These are phyloP conservation scores for Aspergillus puulaauensis DNA, from an alignment of 2,329 filamentous ascomycete genomes.

Conservation along the genomic window DNA sequence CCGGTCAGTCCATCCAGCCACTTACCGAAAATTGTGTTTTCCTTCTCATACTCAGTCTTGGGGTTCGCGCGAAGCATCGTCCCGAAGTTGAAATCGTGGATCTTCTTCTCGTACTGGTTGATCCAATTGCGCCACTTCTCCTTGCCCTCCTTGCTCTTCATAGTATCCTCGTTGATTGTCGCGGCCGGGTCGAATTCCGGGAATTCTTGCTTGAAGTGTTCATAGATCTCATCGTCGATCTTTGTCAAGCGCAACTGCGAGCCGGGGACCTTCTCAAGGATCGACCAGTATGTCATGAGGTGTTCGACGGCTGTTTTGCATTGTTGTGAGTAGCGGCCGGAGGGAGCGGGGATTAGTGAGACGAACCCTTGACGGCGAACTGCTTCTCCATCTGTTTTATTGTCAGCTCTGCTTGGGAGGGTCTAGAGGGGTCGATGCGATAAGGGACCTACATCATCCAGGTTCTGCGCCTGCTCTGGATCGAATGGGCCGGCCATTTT, in stretches of 20 bases:
- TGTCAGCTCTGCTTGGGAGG: conserved; percentile 24
- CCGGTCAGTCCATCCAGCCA: neutral
- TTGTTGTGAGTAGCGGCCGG: conserved; percentile 10
- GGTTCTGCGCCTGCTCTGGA: conserved; percentile 66
- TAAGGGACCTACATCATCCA: conserved; percentile 60
- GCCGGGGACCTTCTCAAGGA: conserved; percentile 86
- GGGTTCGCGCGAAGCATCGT: conserved; percentile 82
- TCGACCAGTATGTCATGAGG: conserved; percentile 94
- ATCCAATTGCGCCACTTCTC: conserved; percentile 93
- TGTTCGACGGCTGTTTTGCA: conserved; percentile 71
- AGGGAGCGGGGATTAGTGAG: neutral
- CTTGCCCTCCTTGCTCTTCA: conserved; percentile 98
- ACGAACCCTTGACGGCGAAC: conserved; percentile 88
- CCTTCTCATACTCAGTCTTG: conserved; percentile 79
- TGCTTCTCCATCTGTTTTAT: conserved; percentile 86
- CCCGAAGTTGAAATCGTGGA: conserved; percentile 98
- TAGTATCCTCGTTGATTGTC: conserved; percentile 83
- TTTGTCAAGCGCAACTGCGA: conserved; percentile 89
- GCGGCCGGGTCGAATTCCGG: conserved; percentile 85
- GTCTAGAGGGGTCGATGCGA: neutral
- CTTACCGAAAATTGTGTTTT: conserved; percentile 88
- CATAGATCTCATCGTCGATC: conserved; percentile 91
- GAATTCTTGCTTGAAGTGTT: conserved; percentile 82
- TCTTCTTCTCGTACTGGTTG: conserved; percentile 86
- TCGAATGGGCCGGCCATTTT: conserved; percentile 49